These are phyloP conservation scores for Sporothrix mexicana DNA, from an alignment of 2,329 filamentous ascomycete species.

Conservation along the genomic window DNA sequence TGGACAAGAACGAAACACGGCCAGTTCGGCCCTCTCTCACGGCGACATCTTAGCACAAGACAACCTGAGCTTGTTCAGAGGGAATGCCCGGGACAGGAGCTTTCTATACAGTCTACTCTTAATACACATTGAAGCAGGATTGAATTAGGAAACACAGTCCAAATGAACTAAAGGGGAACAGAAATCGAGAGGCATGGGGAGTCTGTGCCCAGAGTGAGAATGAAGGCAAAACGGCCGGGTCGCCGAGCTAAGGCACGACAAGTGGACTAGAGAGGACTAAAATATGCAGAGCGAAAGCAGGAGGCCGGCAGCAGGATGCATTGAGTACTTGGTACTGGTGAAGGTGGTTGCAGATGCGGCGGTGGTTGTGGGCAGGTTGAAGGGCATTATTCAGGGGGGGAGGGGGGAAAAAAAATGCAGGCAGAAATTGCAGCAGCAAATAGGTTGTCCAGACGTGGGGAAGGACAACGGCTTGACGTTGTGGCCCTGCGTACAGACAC, in stretches of 20 bases:
- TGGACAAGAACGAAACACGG: not conserved
- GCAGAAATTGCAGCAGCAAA: not conserved
- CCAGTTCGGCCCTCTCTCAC: not conserved
- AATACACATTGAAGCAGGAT: not conserved
- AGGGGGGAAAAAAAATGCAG: not conserved
- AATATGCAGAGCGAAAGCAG: constrained; percentile 31
- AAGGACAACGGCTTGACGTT: constrained; percentile 24
- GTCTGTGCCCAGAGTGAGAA: not conserved
- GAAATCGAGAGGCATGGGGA: not conserved
- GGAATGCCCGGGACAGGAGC: not conserved
- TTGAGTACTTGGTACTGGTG: constrained; percentile 16
- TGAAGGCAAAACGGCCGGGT: constrained; percentile 16
- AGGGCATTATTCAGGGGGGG: not conserved
- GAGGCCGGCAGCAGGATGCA: constrained; percentile 18
- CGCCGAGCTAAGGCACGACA: constrained; percentile 31
- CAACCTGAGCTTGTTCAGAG: not conserved
- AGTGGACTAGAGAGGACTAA: constrained; percentile 32
- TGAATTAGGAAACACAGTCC: not conserved
- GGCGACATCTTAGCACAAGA: not conserved
- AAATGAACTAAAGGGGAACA: not conserved
- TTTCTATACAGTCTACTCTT: not conserved
- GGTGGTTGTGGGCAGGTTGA: not conserved
- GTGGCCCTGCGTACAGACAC: constrained; percentile 22
- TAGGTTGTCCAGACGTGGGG: constrained; percentile 16
- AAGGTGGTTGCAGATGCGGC: not conserved